Evolutionary conservation across 257 asterid genomes (phyloP).

Genomic region (Henckelia pumila): DNA sequence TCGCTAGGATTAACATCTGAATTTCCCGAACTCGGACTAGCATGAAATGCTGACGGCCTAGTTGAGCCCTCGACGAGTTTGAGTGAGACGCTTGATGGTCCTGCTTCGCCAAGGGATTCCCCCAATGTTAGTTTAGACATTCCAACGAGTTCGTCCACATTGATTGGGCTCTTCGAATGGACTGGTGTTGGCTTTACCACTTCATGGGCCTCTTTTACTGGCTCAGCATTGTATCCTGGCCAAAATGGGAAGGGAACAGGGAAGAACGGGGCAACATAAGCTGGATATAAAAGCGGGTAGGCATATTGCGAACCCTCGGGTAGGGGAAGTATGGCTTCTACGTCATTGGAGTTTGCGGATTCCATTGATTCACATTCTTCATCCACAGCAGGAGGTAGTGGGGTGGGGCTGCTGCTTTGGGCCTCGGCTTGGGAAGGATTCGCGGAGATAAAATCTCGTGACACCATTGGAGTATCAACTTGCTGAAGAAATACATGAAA

Average conservation of each 20-base stretch:
- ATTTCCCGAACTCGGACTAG: slow-evolving; percentile 60
- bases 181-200: slow-evolving; percentile 97
- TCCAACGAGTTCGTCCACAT: slow-evolving; percentile 86
- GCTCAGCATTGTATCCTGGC: slow-evolving; percentile 62
- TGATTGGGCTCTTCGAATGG: slow-evolving; percentile 77
- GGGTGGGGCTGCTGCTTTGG: slow-evolving; percentile 38
- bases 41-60: slow-evolving; percentile 95
- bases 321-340: slow-evolving; percentile 40
- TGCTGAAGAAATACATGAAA: slow-evolving; percentile 42
- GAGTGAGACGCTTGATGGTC: slow-evolving; percentile 56
- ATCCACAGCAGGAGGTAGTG: slow-evolving; percentile 51
- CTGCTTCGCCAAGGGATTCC: slow-evolving; percentile 61
- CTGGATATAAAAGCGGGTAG: slow-evolving; percentile 72
- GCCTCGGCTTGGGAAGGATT: slow-evolving; percentile 50
- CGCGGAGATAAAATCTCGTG: slow-evolving; percentile 56
- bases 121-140: slow-evolving; percentile 88
- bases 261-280: slow-evolving; percentile 70
- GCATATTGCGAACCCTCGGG: slow-evolving; percentile 58
- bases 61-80: slow-evolving; percentile 71
- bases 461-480: slow-evolving; percentile 47
- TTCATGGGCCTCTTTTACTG: slow-evolving; percentile 66
- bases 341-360: slow-evolving; percentile 71
- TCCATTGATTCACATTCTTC: slow-evolving; percentile 91
- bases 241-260: slow-evolving; percentile 69
- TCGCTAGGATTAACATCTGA: slow-evolving; percentile 64